Conservation (phyloP, 2,329 filamentous ascomycete genomes). For the Aspergillus brunneoviolaceus region DNA sequence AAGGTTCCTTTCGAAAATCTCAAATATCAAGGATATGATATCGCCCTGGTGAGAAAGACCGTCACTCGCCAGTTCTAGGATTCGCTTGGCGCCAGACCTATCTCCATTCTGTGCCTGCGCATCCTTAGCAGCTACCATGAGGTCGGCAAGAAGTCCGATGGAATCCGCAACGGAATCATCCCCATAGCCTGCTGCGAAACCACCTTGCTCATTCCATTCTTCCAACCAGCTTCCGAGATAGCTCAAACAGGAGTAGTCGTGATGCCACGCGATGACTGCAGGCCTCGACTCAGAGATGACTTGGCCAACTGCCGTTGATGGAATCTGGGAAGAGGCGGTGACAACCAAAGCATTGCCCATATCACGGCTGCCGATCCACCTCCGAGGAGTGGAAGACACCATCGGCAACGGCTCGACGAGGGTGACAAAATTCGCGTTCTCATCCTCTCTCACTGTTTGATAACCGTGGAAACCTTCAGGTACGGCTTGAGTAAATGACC, state of each 20-base stretch:
- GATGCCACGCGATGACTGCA: conserved; percentile 70
- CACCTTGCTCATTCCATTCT: conserved; percentile 48
- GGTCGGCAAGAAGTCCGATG: conserved; percentile 69
- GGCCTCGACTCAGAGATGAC: conserved; percentile 77
- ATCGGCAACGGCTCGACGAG: conserved; percentile 59
- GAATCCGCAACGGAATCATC: conserved; percentile 68
- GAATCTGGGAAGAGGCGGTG: conserved; percentile 38
- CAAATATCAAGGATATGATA: conserved; percentile 76
- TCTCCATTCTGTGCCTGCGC: conserved; percentile 31
- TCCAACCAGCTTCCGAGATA: conserved; percentile 71
- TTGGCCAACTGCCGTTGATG: conserved; percentile 43
- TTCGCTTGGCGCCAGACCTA: conserved; percentile 40
- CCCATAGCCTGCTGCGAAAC: conserved; percentile 54
- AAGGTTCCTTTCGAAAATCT: conserved; percentile 73
- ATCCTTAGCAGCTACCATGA: conserved; percentile 55
- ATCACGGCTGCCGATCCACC: conserved; percentile 22
- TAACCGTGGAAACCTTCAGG: conserved; percentile 71
- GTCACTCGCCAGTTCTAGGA: conserved; percentile 53
- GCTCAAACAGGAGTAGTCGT: conserved; percentile 74
- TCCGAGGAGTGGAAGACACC: conserved; percentile 33
- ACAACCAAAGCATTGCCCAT: conserved; percentile 36
- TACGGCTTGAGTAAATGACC: conserved; percentile 75
- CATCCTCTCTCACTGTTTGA: conserved; percentile 76
- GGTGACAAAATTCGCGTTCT: conserved; percentile 76
- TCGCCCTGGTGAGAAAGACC: conserved; percentile 56